phyloP scores from a whole-genome alignment of 1,284 basidiomycete genomes.

The Athelia psychrophila region DNA sequence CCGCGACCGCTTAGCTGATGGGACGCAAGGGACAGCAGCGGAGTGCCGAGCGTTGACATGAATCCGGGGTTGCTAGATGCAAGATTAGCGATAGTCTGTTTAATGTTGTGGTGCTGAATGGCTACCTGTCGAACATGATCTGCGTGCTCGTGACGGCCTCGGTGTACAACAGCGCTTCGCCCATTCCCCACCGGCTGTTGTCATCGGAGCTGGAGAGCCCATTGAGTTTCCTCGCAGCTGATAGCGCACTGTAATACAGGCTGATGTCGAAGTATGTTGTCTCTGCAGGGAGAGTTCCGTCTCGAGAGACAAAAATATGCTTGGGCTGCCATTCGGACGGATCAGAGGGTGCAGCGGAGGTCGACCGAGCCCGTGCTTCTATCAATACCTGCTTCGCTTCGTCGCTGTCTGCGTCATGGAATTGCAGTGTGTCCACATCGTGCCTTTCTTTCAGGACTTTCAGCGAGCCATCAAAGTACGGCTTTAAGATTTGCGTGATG shows the following conservation, averaged over 20 bases:
- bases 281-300: constrained; percentile 40
- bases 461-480: constrained; percentile 8
- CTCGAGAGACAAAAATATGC: constrained; percentile 47
- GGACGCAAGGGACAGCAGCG: constrained; percentile 81
- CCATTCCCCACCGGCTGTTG: constrained; percentile 52
- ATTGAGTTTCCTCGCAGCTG: constrained; percentile 22
- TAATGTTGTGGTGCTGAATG: constrained; percentile 1
- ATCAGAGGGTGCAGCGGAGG: constrained; percentile 21
- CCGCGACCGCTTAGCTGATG: constrained; percentile 89
- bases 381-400: constrained; percentile 26
- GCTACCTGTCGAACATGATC: constrained; percentile 88
- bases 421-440: constrained; percentile 75
- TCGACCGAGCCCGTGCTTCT: constrained; percentile 25
- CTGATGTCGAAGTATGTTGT: constrained; percentile 58
- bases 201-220: constrained; percentile 10
- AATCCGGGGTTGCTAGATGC: constrained; percentile 72
- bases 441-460: constrained; percentile 38
- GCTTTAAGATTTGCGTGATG: constrained; percentile 14
- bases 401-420: constrained; percentile 40
- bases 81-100: constrained; percentile 2
- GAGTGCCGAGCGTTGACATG: constrained; percentile 68
- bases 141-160: constrained; percentile 95
- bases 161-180: constrained; percentile 82
- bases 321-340: constrained; percentile 40
- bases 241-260: constrained; percentile 44